Evolutionary conservation across 352 stramenopile genomes (phyloP).

Genomic region (Sclerospora graminicola): DNA sequence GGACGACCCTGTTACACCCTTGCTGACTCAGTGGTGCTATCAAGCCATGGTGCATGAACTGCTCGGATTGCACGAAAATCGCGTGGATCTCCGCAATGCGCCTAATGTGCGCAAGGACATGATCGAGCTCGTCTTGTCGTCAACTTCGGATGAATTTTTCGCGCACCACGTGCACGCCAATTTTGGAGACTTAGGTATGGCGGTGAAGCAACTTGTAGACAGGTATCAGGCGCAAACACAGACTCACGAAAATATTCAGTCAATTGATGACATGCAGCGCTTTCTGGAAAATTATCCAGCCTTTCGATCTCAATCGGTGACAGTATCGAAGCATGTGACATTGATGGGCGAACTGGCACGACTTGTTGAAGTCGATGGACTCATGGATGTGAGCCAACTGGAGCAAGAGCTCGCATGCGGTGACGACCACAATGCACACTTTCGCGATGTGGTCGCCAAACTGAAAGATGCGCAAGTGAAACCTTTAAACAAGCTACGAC

Average conservation of each 20-base stretch:
- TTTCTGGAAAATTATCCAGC: conserved; percentile 98
- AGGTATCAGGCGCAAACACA: conserved; percentile 78
- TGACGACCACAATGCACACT: conserved; percentile 77
- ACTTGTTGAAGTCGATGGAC: conserved; percentile 91
- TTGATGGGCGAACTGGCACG: conserved; percentile 96
- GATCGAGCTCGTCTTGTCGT: conserved; percentile 95
- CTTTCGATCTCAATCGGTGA: conserved; percentile 92
- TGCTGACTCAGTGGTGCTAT: conserved; percentile 97
- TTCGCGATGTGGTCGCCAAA: conserved; percentile 70
- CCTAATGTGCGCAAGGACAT: conserved; percentile 94
- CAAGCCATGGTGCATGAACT: conserved; percentile 99
- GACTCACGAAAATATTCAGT: conserved; percentile 80
- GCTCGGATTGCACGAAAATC: conserved; percentile 96
- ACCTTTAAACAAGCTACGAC: conserved; percentile 94
- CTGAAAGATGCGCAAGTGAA: conserved; percentile 84
- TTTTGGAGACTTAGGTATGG: conserved; percentile 95
- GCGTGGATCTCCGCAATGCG: conserved; percentile 91
- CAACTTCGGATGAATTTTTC: conserved; percentile 96
- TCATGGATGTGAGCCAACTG: conserved; percentile 98
- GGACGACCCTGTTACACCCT: conserved; percentile 97
- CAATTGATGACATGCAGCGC: conserved; percentile 97
- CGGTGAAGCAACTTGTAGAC: conserved; percentile 94
- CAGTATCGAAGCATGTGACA: conserved; percentile 98
- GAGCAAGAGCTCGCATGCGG: conserved; percentile 89
- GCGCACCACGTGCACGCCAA: conserved; percentile 94